These are phyloP conservation scores for Candida sakaeoensis DNA, from an alignment of 805 yeast species.

Conservation along the genomic window DNA sequence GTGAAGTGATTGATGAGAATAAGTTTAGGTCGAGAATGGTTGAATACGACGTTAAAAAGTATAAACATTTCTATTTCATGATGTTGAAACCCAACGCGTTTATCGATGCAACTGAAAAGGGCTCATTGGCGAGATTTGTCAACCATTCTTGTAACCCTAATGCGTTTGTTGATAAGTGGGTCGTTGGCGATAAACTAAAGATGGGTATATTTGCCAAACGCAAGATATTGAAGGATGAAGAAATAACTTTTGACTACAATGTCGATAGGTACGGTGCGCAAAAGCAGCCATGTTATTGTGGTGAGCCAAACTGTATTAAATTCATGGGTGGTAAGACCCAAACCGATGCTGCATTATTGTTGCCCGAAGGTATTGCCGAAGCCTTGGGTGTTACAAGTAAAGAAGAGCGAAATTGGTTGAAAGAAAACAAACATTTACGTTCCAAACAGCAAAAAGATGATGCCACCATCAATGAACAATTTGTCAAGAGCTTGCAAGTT, in stretches of 20 bases:
- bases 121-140: conserved; percentile 85
- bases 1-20: conserved; percentile 84
- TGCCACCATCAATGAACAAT: conserved; percentile 58
- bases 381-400: conserved; percentile 74
- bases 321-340: conserved; percentile 96
- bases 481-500: conserved; percentile 57
- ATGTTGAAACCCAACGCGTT: conserved; percentile 90
- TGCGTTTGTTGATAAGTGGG: conserved; percentile 96
- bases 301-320: conserved; percentile 87
- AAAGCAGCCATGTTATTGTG: conserved; percentile 93
- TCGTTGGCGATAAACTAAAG: conserved; percentile 79
- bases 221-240: conserved; percentile 72
- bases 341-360: conserved; percentile 79
- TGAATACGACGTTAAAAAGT: conserved; percentile 62
- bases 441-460: conserved; percentile 52
- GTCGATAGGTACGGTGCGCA: conserved; percentile 96
- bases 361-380: conserved; percentile 80
- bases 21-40: conserved; percentile 73
- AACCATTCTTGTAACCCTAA: conserved; percentile 96
- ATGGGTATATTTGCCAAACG: conserved; percentile 95
- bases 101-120: conserved; percentile 90
- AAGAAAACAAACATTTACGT: conserved; percentile 49
- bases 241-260: conserved; percentile 86
- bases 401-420: conserved; percentile 70
- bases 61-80: conserved; percentile 90